These are phyloP conservation scores for Penicillium sp. DNA, from an alignment of 2,329 filamentous ascomycete genomes.

Conservation along the genomic window DNA sequence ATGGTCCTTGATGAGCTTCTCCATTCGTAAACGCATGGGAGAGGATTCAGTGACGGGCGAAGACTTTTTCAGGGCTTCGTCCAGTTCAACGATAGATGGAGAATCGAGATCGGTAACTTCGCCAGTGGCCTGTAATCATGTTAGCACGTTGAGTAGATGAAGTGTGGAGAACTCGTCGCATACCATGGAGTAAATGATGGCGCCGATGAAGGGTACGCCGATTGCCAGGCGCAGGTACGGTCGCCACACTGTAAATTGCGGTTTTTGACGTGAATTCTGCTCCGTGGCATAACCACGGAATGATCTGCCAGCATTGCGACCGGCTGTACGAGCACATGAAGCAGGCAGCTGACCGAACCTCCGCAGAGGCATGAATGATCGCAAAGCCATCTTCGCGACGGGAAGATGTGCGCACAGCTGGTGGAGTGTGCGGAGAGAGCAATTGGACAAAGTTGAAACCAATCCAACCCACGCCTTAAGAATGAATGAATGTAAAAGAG, in stretches of 20 bases:
- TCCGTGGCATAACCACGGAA: slow-evolving; percentile 29
- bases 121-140: slow-evolving; percentile 30
- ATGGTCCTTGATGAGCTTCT: slow-evolving; percentile 90
- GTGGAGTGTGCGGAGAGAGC: neutral
- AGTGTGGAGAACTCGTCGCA: neutral
- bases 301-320: slow-evolving; percentile 17
- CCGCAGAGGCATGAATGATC: slow-evolving; percentile 34
- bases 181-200: slow-evolving; percentile 54
- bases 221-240: slow-evolving; percentile 50
- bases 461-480: neutral
- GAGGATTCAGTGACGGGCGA: slow-evolving; percentile 71
- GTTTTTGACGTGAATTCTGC: slow-evolving; percentile 19
- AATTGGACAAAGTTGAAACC: neutral
- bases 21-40: slow-evolving; percentile 97
- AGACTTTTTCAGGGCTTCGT: slow-evolving; percentile 76
- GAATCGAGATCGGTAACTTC: slow-evolving; percentile 40
- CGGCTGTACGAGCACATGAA: slow-evolving; percentile 20
- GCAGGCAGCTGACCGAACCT: slow-evolving; percentile 31
- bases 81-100: slow-evolving; percentile 77
- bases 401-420: neutral
- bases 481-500: neutral
- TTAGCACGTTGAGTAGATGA: neutral
- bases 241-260: slow-evolving; percentile 41
- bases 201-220: slow-evolving; percentile 50
- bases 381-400: slow-evolving; percentile 32